These are phyloP conservation scores for Pleurotus platypus DNA, from an alignment of 768 basidiomycete genomes.

Conservation along the genomic window DNA sequence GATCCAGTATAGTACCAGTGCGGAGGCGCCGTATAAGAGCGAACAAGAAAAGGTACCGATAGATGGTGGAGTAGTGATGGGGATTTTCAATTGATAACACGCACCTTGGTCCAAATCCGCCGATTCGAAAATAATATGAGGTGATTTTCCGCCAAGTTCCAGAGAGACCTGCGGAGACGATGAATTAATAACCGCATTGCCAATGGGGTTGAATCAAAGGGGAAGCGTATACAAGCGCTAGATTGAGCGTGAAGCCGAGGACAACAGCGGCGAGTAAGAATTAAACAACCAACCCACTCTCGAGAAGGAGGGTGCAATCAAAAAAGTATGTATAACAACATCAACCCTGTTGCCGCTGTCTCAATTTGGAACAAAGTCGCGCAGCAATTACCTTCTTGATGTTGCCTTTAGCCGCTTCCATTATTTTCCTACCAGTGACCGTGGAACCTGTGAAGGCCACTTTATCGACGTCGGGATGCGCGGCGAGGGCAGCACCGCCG, in stretches of 20 bases:
- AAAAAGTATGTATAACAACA: background rate
- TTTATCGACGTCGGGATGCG: conserved; percentile 87
- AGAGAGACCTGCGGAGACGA: conserved; percentile 62
- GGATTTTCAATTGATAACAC: conserved; percentile 9
- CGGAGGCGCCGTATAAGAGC: background rate
- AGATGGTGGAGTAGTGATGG: no score
- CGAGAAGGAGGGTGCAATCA: background rate
- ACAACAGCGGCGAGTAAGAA: background rate
- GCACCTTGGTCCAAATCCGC: conserved; percentile 86
- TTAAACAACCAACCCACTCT: background rate
- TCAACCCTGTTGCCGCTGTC: conserved; percentile 2
- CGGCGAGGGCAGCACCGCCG: conserved; percentile 81
- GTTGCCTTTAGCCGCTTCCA: conserved; percentile 90
- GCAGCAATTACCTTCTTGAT: conserved; percentile 70
- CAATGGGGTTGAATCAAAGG: background rate
- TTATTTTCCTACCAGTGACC: conserved; percentile 82
- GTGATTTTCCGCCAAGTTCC: conserved; percentile 93
- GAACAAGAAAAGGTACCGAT: background rate
- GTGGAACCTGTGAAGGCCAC: conserved; percentile 96
- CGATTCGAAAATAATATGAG: conserved; percentile 84
- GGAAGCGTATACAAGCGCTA: background rate
- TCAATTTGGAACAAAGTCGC: conserved; percentile 1
- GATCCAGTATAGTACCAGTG: background rate
- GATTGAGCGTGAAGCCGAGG: background rate
- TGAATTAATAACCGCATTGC: conserved; percentile 5